Evolutionary conservation across 2,329 filamentous ascomycete species (phyloP).

Genomic region (Fusarium torreyae): DNA sequence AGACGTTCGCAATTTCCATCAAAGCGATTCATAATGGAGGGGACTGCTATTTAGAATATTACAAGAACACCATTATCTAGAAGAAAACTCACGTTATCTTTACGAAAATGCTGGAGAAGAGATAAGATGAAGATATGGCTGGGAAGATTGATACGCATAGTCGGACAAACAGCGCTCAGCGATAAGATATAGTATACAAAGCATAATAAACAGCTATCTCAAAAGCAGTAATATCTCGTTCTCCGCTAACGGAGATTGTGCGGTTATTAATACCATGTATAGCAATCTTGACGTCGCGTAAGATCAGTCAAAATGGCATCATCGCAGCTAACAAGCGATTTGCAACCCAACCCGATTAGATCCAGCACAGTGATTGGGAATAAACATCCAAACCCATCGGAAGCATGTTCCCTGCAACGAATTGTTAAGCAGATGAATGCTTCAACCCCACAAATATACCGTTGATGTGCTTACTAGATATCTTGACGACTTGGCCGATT

Average conservation of each 20-base stretch:
- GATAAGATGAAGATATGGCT: no score
- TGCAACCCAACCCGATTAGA: background rate
- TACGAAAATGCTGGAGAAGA: no score
- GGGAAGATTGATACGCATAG: no score
- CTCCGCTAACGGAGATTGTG: background rate
- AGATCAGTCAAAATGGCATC: slow-evolving; percentile 20
- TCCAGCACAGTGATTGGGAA: background rate
- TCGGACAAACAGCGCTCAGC: no score
- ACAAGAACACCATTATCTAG: no score
- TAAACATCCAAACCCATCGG: background rate
- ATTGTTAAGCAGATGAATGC: background rate
- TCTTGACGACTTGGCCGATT: background rate
- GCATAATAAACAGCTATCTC: background rate
- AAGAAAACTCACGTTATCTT: no score
- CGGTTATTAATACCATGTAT: background rate
- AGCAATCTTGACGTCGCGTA: background rate
- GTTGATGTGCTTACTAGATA: background rate
- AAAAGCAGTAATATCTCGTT: background rate
- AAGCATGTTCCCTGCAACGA: background rate
- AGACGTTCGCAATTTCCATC: no score
- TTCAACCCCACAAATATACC: background rate
- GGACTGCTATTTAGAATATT: no score
- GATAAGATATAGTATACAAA: background rate
- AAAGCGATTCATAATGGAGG: no score
- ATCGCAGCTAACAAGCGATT: background rate